Conservation (phyloP, 371 early-diverging fungal species). For the Rhizomucor pusillus region DNA sequence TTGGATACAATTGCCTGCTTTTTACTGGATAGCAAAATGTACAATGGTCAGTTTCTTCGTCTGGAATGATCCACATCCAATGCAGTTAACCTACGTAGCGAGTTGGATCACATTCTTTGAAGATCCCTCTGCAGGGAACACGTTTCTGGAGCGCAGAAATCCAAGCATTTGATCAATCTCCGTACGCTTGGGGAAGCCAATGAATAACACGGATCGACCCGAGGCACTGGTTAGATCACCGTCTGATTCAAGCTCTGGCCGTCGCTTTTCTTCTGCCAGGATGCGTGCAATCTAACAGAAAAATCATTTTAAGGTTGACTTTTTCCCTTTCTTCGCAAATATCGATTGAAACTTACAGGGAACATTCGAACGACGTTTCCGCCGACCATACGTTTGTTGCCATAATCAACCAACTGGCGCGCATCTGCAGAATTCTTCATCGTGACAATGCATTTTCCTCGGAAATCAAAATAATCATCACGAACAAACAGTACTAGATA, state of each 20-base stretch:
- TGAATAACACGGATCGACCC: constrained; percentile 38
- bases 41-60: neutral
- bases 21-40: constrained; percentile 16
- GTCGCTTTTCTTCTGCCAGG: constrained; percentile 17
- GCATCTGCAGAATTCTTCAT: constrained; percentile 33
- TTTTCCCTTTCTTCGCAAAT: no score
- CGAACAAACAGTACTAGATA: constrained; percentile 39
- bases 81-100: constrained; percentile 34
- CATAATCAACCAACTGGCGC: constrained; percentile 31
- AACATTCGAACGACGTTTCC: constrained; percentile 30
- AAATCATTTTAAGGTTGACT: constrained; percentile 1
- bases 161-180: constrained; percentile 30
- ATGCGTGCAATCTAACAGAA: constrained; percentile 11
- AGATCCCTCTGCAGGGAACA: constrained; percentile 39
- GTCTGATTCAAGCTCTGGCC: constrained; percentile 25
- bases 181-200: constrained; percentile 30
- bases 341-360: constrained; percentile 26
- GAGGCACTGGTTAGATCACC: constrained; percentile 31
- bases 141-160: constrained; percentile 33
- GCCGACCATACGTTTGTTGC: constrained; percentile 34
- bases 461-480: constrained; percentile 29
- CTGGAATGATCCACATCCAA: neutral
- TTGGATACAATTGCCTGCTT: constrained; percentile 29
- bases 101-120: constrained; percentile 30
- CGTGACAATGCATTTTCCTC: constrained; percentile 32